Percentiles rank a stretch among this genome's conserved stretches.
These are phyloP conservation scores for Silene uniflora DNA, from an alignment of 148 eudicot species.

Conservation along the genomic window DNA sequence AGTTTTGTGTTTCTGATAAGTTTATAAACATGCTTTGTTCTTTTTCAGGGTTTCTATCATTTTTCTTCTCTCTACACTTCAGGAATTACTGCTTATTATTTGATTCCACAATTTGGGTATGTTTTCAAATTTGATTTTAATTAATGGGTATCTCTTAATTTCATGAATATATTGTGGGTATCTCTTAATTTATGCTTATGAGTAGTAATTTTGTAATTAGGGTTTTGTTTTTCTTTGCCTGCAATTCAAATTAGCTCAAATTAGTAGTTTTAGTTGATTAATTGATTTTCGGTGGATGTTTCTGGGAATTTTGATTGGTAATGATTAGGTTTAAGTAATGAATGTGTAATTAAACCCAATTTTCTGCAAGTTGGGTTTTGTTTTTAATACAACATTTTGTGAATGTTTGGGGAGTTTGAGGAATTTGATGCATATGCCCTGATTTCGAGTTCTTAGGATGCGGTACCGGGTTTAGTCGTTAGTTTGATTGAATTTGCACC, in stretches of 20 bases:
- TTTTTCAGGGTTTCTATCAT: constrained; percentile 13
- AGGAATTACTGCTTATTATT: not conserved
- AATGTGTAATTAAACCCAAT: not conserved
- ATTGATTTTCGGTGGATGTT: constrained; percentile 14
- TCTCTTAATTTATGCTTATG: not conserved
- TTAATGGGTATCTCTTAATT: constrained; percentile 7
- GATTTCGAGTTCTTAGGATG: not conserved
- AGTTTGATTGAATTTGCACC: constrained; percentile 7
- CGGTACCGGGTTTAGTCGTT: not conserved
- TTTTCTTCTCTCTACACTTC: not conserved
- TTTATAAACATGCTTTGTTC: not conserved
- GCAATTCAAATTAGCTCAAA: not conserved
- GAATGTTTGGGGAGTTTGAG: not conserved
- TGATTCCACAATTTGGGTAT: constrained; percentile 7
- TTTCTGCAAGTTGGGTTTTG: not conserved
- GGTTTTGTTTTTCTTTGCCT: not conserved
- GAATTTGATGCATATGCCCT: not conserved
- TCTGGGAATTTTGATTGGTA: constrained; percentile 3
- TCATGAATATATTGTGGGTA: not conserved
- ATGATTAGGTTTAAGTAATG: not conserved
- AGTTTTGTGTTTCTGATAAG: constrained; percentile 10
- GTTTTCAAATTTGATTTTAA: constrained; percentile 7
- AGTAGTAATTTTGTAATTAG: not conserved
- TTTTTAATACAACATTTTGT: not conserved
- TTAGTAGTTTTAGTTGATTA: not conserved